Evolutionary conservation across 495 filamentous ascomycete genomes (phyloP), one percentile per base, ranked within the genome.

Genomic region (Penicillium soppii): DNA sequence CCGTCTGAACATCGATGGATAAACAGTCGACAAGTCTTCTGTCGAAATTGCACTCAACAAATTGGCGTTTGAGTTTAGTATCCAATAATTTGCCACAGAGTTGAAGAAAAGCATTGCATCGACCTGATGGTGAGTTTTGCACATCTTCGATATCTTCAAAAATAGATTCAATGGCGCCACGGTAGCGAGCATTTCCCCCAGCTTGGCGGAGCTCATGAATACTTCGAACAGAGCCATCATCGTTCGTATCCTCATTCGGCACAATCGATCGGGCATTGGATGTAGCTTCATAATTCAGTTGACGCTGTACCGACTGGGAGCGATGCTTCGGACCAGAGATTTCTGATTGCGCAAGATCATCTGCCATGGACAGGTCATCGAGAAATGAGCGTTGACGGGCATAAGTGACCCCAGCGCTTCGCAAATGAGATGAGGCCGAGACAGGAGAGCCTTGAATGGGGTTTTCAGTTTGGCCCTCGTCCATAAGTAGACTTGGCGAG

Each of bases 171-270:
- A 95, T 78, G 41, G 91, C 87, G 56, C 90, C 83, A 6, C 85
- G 70, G 49, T 95, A 91, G 16, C 91, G 86, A 41, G 83, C 85
- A 64, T 92, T 95, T 19, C 85, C 84, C 7, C 94, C 94, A 32
- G 90, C 85, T 55, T 90, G 87, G 53, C 91, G 81, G 36, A 98
- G 76, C 65, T 98, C 94, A 61, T 97, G 91, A 27, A 97, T 88
- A 54, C 85, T 94, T 41, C 87, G 82, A 50, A 96, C 85, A 43
- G 80, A 72, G 12, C 75, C 78, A 36, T 76, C 72, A 21, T 77
- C 78, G 22, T 75, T 62, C 23, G 67, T 70, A 5, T 78, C 77
- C 12, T 80, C 77, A n/a, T 85, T 82, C 13, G 79, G 43, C 7
- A 43, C 50, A 17, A 60, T 46, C 17, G 60, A 44, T 37, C 52